Base-by-base conservation (phyloP, 108 stramenopile species). In the Aurantiochytrium sp. region DNA sequence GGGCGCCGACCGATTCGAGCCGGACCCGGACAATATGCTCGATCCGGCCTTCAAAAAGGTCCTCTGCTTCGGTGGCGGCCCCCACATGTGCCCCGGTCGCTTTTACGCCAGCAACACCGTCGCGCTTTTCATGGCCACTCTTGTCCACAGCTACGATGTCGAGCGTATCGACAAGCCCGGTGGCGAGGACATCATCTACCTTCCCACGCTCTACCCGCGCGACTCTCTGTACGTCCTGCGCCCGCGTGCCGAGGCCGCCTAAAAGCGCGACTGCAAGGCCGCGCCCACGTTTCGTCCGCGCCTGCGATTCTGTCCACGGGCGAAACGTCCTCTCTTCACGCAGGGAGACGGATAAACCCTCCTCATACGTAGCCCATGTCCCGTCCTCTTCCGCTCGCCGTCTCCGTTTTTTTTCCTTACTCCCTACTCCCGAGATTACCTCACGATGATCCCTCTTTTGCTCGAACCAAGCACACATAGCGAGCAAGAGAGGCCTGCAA, bases 81-180 rank as follows among this genome's bases (percentile, higher is more conserved):
- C 59, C 0, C 59, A 65, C 59, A 65, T 65, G 59, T 65, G 59
- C 59, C 59, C 59, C 10, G 59, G 59, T 65, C 59, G 59, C 34
- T 65, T 65, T 65, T 65, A 65, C 34, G 59, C 59, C 3, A 65
- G 59, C 59, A 65, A 65, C 59, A 65, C 59, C 24, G 59, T 65
- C 0, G 59, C 59, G 6, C 59, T 65, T 1, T 65, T 65, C 59
- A 65, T 65, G 59, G 59, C 59, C 59, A 65, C 59, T 8, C 59
- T 65, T 34, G 59, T 65, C 59, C 59, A 65, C 59, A 12, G 34
- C 2, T 65, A 65, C 59, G 59, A 65, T 27, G 34, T 34, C 19
- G 59, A 65, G 22, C 59, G 59, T 12, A 65, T 65, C 34, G 22
- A 27, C 34, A 65, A 30, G 32, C 59, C 59, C 12, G 59, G 59